A percentile compares a stretch with the other conserved stretches of the same genome.
These are phyloP conservation scores for Aspergillus transmontanensis DNA, from an alignment of 2,329 filamentous ascomycete species.

Conservation along the genomic window DNA sequence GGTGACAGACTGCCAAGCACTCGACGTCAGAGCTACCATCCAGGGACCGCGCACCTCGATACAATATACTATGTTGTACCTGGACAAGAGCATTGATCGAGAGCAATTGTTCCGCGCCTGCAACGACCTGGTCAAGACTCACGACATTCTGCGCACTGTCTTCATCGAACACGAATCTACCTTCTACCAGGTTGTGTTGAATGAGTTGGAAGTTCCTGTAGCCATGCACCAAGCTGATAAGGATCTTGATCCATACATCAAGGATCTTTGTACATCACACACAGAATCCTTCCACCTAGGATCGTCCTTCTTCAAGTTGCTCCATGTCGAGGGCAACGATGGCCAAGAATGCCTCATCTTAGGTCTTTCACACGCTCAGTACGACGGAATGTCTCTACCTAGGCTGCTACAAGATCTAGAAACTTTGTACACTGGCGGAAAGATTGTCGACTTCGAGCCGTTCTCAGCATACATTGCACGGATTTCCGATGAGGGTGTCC, in stretches of 20 bases:
- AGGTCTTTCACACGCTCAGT: constrained; percentile 67
- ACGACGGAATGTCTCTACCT: constrained; percentile 67
- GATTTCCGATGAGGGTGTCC: constrained; percentile 30
- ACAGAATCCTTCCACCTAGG: constrained; percentile 58
- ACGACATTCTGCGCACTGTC: constrained; percentile 66
- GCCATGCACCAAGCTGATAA: constrained; percentile 51
- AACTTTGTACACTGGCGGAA: constrained; percentile 47
- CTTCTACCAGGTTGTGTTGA: constrained; percentile 59
- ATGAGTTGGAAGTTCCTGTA: constrained; percentile 51
- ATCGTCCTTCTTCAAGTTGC: constrained; percentile 59
- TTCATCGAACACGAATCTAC: constrained; percentile 57
- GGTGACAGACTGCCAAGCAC: constrained; percentile 58
- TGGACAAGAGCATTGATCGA: constrained; percentile 53
- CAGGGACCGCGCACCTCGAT: constrained; percentile 62
- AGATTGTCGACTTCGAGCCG: constrained; percentile 35
- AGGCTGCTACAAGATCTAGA: constrained; percentile 60
- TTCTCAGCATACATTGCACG: constrained; percentile 46
- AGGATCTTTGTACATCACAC: constrained; percentile 54
- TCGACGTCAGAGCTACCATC: constrained; percentile 62
- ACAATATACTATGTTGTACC: constrained; percentile 65
- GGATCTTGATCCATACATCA: constrained; percentile 51
- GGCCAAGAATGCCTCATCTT: constrained; percentile 48
- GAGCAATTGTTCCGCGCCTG: constrained; percentile 46
- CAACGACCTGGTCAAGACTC: constrained; percentile 54
- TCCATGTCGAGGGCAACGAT: constrained; percentile 46